A percentile compares a stretch with the other conserved stretches of the same genome.
Conservation (phyloP, 2,329 filamentous ascomycete genomes). For the Sporothrix dimorphospora region DNA sequence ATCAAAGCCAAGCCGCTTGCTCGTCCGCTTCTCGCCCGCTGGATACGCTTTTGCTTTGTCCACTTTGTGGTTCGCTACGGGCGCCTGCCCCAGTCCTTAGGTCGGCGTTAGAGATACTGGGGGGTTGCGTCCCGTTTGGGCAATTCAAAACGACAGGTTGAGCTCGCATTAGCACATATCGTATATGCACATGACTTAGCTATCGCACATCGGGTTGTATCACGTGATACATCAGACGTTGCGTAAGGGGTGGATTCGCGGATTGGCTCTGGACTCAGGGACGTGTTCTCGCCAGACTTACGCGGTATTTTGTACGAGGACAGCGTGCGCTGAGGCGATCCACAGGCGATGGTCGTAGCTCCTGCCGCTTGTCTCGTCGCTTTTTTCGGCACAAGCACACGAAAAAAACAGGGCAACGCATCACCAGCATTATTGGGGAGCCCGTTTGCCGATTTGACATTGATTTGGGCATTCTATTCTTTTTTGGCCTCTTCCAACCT, state of each 20-base stretch:
- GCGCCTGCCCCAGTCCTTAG: neutral
- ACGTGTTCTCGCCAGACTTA: slow-evolving; percentile 25
- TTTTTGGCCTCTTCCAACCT: neutral
- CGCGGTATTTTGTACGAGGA: slow-evolving; percentile 23
- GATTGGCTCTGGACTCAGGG: slow-evolving; percentile 11
- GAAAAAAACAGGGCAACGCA: slow-evolving; percentile 23
- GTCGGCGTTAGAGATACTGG: neutral
- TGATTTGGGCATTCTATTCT: neutral
- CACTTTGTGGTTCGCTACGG: neutral
- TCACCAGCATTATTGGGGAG: slow-evolving; percentile 17
- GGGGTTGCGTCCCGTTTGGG: slow-evolving; percentile 3
- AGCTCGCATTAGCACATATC: neutral
- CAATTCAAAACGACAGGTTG: neutral
- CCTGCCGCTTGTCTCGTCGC: slow-evolving; percentile 20
- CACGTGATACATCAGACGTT: neutral
- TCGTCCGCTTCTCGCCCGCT: slow-evolving; percentile 5
- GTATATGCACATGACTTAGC: neutral
- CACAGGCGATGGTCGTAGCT: slow-evolving; percentile 22
- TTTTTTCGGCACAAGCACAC: slow-evolving; percentile 16
- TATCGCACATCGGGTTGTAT: neutral
- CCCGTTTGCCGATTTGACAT: slow-evolving; percentile 8
- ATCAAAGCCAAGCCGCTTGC: neutral
- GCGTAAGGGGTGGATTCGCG: neutral
- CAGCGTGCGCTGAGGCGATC: slow-evolving; percentile 15
- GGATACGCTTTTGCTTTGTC: neutral